Evolutionary conservation across 305 asterid species (phyloP).

Genomic region (Withania somnifera): DNA sequence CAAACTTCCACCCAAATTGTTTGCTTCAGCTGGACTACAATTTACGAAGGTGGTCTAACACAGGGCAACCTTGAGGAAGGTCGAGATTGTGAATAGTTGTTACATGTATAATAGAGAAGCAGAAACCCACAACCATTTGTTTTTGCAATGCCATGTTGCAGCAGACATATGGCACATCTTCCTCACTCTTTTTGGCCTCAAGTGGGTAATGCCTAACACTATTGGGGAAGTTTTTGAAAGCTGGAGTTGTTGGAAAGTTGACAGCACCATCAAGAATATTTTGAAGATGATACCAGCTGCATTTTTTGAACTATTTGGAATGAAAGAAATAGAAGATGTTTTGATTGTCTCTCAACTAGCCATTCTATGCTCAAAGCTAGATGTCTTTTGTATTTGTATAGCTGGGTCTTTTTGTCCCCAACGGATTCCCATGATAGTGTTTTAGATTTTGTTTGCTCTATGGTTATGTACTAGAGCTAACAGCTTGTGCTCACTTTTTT

Average conservation of each 20-base stretch:
- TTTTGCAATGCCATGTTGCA: neutral
- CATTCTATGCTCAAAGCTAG: neutral
- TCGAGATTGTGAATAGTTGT: neutral
- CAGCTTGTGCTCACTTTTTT: no score
- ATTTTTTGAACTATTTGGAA: neutral
- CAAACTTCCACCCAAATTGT: no score
- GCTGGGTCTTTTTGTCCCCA: neutral
- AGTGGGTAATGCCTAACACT: neutral
- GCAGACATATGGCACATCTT: neutral
- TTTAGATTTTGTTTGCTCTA: no score
- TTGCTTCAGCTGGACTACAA: neutral
- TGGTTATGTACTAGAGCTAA: no score
- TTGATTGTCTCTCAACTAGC: neutral
- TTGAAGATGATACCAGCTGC: neutral
- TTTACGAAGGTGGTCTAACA: neutral
- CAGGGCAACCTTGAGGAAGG: neutral
- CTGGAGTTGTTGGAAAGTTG: neutral
- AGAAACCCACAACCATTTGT: neutral
- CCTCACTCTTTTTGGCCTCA: neutral
- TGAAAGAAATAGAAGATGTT: neutral
- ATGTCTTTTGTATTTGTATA: neutral
- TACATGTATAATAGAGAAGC: neutral
- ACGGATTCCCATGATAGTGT: no score
- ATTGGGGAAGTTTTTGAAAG: no score
- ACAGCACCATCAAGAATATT: neutral